Conservation (phyloP, 805 yeast genomes). For the Wickerhamomyces silvicola region DNA sequence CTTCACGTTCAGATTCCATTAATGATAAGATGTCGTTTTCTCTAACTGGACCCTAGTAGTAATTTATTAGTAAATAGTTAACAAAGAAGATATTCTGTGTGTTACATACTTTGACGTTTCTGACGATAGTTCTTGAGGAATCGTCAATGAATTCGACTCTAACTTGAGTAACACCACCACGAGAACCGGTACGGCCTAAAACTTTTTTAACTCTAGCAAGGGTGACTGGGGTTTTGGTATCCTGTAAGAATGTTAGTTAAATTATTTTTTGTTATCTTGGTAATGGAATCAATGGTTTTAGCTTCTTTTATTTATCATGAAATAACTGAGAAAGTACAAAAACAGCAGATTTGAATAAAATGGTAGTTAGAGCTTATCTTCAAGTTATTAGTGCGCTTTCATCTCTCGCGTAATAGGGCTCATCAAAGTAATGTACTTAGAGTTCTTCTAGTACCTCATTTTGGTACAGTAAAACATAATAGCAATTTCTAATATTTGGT, state of each 20-base stretch:
- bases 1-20: constrained; percentile 99
- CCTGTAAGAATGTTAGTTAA: constrained; percentile 14
- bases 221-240: constrained; percentile 62
- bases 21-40: constrained; percentile 97
- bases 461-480: too few species aligned
- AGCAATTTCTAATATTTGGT: too few species aligned
- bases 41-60: constrained; percentile 75
- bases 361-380: too few species aligned
- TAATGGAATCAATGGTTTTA: too few species aligned
- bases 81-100: not conserved
- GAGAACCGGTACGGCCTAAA: constrained; percentile 99
- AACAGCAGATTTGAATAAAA: too few species aligned
- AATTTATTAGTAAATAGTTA: constrained; percentile 7
- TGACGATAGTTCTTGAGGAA: constrained; percentile 90
- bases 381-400: too few species aligned
- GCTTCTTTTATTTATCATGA: too few species aligned
- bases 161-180: constrained; percentile 99
- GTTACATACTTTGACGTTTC: constrained; percentile 68
- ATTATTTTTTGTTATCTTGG: too few species aligned
- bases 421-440: too few species aligned
- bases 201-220: constrained; percentile 99
- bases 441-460: too few species aligned
- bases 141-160: constrained; percentile 96
- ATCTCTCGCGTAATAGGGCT: too few species aligned
- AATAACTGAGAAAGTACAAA: too few species aligned